These are phyloP conservation scores for Leucosporidium scottii DNA, from an alignment of 768 basidiomycete species.

Conservation along the genomic window DNA sequence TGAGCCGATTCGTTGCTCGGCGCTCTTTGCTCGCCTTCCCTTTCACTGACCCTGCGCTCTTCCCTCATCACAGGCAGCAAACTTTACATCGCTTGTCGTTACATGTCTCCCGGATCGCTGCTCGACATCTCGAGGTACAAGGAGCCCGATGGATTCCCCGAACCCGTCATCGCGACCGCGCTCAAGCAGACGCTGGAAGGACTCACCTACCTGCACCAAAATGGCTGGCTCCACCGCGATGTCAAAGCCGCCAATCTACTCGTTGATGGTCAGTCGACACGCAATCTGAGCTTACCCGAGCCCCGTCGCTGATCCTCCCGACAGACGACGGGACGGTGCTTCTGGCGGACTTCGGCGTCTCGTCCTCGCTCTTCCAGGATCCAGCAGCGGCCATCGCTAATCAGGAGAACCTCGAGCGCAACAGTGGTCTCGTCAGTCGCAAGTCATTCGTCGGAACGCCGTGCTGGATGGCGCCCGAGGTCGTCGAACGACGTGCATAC, in stretches of 20 bases:
- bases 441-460: conserved; percentile 95
- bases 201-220: conserved; percentile 77
- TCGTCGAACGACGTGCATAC: conserved; percentile 75
- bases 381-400: conserved; percentile 39
- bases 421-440: conserved; percentile 57
- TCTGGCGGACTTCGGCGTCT: conserved; percentile 86
- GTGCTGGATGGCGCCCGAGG: conserved; percentile 95
- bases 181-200: conserved; percentile 79
- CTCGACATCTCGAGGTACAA: conserved; percentile 70
- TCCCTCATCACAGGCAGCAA: conserved; percentile 56
- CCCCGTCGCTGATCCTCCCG: conserved; percentile 51
- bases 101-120: conserved; percentile 48
- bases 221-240: conserved; percentile 84
- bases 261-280: conserved; percentile 80
- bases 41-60: too few relatives aligned
- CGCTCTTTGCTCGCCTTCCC: too few relatives aligned
- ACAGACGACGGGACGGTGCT: conserved; percentile 52
- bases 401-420: conserved; percentile 47
- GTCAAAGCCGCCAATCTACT: conserved; percentile 90
- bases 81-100: conserved; percentile 60
- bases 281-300: conserved; percentile 53
- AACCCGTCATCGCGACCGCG: conserved; percentile 77
- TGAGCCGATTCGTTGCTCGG: too few relatives aligned
- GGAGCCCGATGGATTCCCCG: conserved; percentile 83
- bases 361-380: conserved; percentile 71